Base-by-base conservation (phyloP, 495 filamentous ascomycete species). In the Cryomyces antarcticus region DNA sequence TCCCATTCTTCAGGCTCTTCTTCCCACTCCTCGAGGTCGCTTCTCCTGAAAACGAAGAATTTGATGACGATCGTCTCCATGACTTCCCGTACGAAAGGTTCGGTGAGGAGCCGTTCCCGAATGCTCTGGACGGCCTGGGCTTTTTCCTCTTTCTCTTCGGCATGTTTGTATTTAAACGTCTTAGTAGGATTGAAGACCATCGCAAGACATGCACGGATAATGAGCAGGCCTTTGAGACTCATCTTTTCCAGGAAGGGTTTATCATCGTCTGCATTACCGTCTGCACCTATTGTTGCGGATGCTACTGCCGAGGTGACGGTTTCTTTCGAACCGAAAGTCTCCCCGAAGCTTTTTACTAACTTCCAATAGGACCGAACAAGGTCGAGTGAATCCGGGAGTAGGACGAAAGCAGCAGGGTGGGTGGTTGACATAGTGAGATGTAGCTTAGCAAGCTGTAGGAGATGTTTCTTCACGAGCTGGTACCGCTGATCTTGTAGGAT, bases 1-100 rank as follows among this genome's bases (percentile, higher is more conserved):
- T 93, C 85, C 89, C 88, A 97, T 39, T 87, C 81, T 52, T 95
- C 82, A 0, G 87, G 84, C 37, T 89, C 83, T 49, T 85, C 80
- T 57, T 83, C 78, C 89, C 89, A 96, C 47, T 84, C 77, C 38
- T 80, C 71, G 11, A 94, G 77, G 55, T 95, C 89, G 31, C 68
- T 71, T 30, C 76, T 69, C n/a, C 82, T 73, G 55, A 95, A 86
- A 31, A 85, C 70, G 59, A 97, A 92, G 55, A 92, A 86, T 42
- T 77, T 76, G 5, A 81, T 84, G 30, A 96, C 79, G 12, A 93
- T 71, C 7, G 78, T 66, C 46, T 87, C 80, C 60, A 89, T 80
- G 45, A 87, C 74, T 47, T 86, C 73, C 6, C 71, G 61, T 3
- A 94, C 75, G 37, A 92, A 72, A 6, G 77, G 68, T 4, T 78